phyloP scores from a whole-genome alignment of 1,139 yeast species.

The Tardiomyces depauwii region DNA sequence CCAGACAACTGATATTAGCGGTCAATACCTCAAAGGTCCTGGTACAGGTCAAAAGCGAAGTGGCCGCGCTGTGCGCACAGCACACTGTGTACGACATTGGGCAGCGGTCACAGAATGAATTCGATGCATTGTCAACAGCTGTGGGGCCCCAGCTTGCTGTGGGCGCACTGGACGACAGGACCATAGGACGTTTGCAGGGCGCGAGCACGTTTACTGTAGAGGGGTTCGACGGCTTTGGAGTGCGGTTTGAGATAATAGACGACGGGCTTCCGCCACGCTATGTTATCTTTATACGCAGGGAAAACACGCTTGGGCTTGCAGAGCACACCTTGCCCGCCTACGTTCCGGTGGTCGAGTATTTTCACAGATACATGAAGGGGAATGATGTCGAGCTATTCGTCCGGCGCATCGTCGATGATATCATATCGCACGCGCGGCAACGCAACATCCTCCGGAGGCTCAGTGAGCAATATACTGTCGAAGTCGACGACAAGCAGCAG shows the following conservation, averaged over 20 bases:
- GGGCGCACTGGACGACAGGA: not conserved
- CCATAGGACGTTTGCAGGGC: not conserved
- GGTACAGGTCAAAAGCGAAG: not conserved
- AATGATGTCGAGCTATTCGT: slow-evolving; percentile 9
- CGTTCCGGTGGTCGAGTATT: slow-evolving; percentile 12
- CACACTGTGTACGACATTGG: not conserved
- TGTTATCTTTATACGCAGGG: not conserved
- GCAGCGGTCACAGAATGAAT: not conserved
- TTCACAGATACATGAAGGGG: slow-evolving; percentile 8
- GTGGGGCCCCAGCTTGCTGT: not conserved
- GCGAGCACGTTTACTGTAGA: not conserved
- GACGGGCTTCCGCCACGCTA: slow-evolving; percentile 6
- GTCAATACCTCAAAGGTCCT: not conserved
- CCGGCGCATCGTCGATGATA: slow-evolving; percentile 7
- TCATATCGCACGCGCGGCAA: slow-evolving; percentile 6
- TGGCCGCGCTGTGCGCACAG: not conserved
- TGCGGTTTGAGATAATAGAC: slow-evolving; percentile 14
- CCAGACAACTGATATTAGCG: not conserved
- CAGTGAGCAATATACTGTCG: slow-evolving; percentile 7
- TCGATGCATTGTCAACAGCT: not conserved
- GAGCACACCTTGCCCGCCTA: slow-evolving; percentile 16
- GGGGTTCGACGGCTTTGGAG: slow-evolving; percentile 13
- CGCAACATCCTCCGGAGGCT: slow-evolving; percentile 6
- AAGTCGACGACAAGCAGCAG: slow-evolving; percentile 6
- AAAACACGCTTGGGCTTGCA: not conserved